Evolutionary conservation across 139 green algal species (phyloP), one percentile per base, ranked within the genome.

Genomic region (Chlorella sp.): DNA sequence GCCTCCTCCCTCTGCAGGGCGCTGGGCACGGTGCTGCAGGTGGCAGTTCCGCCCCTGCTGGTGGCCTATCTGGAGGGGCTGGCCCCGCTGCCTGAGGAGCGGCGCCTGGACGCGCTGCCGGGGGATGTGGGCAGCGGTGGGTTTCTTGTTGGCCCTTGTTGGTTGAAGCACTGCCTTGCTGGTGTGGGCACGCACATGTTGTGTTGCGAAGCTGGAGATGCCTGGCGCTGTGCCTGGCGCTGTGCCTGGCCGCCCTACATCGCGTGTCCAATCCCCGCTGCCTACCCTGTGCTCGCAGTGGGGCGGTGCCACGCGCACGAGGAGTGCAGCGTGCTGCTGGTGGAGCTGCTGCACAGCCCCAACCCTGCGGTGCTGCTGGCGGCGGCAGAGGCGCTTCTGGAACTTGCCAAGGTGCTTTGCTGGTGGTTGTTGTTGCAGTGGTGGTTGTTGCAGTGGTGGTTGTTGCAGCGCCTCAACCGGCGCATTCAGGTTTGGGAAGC

Each of bases 1-100:
- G 43, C 13, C 28, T 44, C 28, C 32, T 24, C 1, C 14, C 43
- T 64, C 30, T n/a, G 76, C 77, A 83, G 77, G 77, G 60, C 79
- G 9, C 79, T 84, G 79, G 64, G 79, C 77, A 84, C 54, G 28
- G 68, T 87, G 56, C 72, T 88, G 44, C 73, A 70, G 76, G 84
- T 88, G 64, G 73, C 79, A 9, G 78, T 81, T 32, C 76, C 51
- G 34, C 67, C 78, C 34, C 67, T 88, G 85, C 54, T 88, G 48
- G 74, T 79, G 28, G 76, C 69, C 6, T 86, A 86, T 58, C 77
- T 88, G 36, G 36, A 65, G 28, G 62, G 64, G 43, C 79, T 84
- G 32, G 64, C 43, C 44, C 79, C 79, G 62, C 44, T 84, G 79
- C 79, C 64, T 0, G 79, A 51, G 79, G 79, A 84, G 79, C 79